Base-by-base conservation (phyloP, 331 rosid genomes). In the Quercus lobata region DNA sequence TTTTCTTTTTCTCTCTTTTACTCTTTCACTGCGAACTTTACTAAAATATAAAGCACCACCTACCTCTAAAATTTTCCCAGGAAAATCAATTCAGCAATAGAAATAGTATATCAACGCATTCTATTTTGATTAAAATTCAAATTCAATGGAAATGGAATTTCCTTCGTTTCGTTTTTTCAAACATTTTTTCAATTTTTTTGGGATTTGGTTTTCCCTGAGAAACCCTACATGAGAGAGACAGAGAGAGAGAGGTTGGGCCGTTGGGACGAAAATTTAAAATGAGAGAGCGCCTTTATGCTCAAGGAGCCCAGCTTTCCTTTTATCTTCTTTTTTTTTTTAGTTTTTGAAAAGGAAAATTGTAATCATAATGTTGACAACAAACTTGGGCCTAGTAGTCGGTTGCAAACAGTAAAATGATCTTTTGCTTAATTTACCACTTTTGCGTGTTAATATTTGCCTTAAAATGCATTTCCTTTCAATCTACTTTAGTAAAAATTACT, bases 161-260 rank as follows among this genome's bases (percentile, higher is more conserved):
- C 49, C 12, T 41, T 41, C 49, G 49, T 0, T 41, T 41, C 49
- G 14, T 41, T 41, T 41, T 41, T 41, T 41, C 49, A 41, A 41
- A 41, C 49, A 41, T 41, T 2, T 7, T 46, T 14, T 46, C 1
- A 16, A 7, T 68, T 81, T n/a, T 32, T 69, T 27, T 34, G 44
- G 49, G 49, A 78, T 25, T 37, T 12, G 78, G 78, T 74, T 83
- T 74, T 77, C 75, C 55, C 52, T 71, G 55, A 73, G 76, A 79
- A 89, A 88, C 88, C 91, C 92, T 88, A 88, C 76, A 9, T 9
- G 27, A 70, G 73, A 32, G 68, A 7, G 62, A 52, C 63, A 69
- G 19, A 22, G 72, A 68, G 10, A 68, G 10, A n/a, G 72, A 2
- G 53, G 27, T 68, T n/a, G 72, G 72, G 72, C 72, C 53, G 72